Evolutionary conservation across 805 yeast species (phyloP), one percentile per base, ranked within the genome.

Genomic region (Ascoidea asiatica): DNA sequence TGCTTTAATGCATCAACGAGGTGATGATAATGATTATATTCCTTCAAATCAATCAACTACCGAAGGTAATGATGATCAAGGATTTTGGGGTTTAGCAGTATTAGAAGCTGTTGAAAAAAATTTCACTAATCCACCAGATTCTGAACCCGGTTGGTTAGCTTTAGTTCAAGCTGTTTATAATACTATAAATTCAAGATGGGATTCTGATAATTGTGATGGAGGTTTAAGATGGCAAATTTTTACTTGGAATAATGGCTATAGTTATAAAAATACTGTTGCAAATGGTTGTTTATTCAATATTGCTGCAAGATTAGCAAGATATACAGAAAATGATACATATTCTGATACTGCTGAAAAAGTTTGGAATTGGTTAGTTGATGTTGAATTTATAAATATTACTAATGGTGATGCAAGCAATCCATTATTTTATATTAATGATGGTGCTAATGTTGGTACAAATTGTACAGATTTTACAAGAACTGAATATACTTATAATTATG

Each of bases 41-140:
- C 96, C 97, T 4, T 65, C 77, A 48, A 86, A 87, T 61, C 95
- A 89, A 63, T 76, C 89, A 8, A 78, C 88, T 36, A 84, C 95
- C 1, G 97, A 90, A 64, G 98, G 97, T 56, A 90, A 90, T 58
- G 98, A 90, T 70, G 97, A 90, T 67, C 97, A 90, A 66, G 95
- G 85, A 1, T 87, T 90, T 60, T 90, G 97, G 97, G 97, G 95
- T 4, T 69, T 90, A 48, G 82, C 95, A 1, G 94, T 79, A 4
- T 86, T 90, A 81, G 79, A 77, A 22, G 97, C 97, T 1, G 92
- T 94, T 0, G 97, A 90, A 60, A 70, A 81, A 57, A 86, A 86
- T 63, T 88, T 88, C 58, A 66, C 85, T 1, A 77, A 80, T 54
- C 88, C 94, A 2, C 64, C 77, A 56, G 48, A 55, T 1, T 72